Base-by-base conservation (phyloP, 1,139 yeast species). In the Saccharomycopsis hybrid region DNA sequence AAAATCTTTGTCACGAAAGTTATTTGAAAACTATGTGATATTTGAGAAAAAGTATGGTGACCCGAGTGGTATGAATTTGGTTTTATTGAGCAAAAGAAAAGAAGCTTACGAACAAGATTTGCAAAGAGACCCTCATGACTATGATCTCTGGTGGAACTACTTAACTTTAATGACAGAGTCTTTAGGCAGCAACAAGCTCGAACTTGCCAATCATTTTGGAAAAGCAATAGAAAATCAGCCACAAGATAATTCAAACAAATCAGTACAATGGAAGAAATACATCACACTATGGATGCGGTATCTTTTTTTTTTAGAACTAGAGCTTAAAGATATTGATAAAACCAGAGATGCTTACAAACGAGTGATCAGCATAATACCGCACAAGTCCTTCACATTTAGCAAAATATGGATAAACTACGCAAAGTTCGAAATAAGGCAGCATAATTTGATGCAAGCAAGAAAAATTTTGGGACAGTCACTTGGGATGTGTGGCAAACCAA, bases 91-190 rank as follows among this genome's bases (percentile, higher is more conserved):
- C 2, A 83, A 83, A 57, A 67, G 96, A 50, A 73, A 73, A 53
- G 64, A 70, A 7, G 71, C 70, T 49, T 85, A 85, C 59, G 81
- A 81, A 56, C 64, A 69, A 1, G 69, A 67, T 13, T 60, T 88
- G 27, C 58, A 60, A 11, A 59, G 61, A 4, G 71, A 77, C 52
- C 81, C 87, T 0, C 46, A 56, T 1, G 86, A 87, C 64, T 82
- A 79, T 62, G 94, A 85, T 60, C 68, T 80, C 0, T 89, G 97
- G 97, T 88, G 95, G 88, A 64, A 78, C 0, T 81, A 82, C 57
- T 58, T 86, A 2, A 72, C 74, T 25, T 60, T 85, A 27, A 57
- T 79, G 35, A 68, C 67, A 49, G 69, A 70, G 33, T 41, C 29
- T 7, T 57, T 57, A 44, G 58, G 57, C 7, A 54, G 56, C 44